A percentile compares a stretch with the other conserved stretches of the same genome.
These are phyloP conservation scores for Podaxis carcinomalis DNA, from an alignment of 768 basidiomycete genomes.

Conservation along the genomic window DNA sequence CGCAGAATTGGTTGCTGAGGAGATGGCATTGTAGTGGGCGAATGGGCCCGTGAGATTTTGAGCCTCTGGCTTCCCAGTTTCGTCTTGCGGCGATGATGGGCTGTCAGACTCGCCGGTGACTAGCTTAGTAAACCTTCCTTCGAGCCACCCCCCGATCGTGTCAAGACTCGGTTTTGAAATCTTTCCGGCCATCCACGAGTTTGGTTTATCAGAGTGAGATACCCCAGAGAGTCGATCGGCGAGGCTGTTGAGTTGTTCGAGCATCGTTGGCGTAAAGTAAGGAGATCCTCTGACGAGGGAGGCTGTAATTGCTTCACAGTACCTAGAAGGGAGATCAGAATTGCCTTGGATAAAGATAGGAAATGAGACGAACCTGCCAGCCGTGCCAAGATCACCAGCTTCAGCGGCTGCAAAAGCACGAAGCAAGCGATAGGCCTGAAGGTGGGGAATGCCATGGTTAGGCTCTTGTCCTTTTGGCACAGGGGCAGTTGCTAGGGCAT, in stretches of 20 bases:
- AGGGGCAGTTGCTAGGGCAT: constrained; percentile 75
- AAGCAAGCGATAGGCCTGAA: constrained; percentile 85
- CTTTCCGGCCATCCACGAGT: constrained; percentile 86
- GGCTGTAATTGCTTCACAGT: constrained; percentile 85
- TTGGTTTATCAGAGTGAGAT: constrained; percentile 68
- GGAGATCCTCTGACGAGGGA: constrained; percentile 60
- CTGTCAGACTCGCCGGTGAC: constrained; percentile 87
- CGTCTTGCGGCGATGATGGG: constrained; percentile 31
- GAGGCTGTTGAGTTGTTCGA: constrained; percentile 74
- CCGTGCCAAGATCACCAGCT: constrained; percentile 70
- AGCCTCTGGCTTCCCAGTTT: constrained; percentile 31
- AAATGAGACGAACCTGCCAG: constrained; percentile 58
- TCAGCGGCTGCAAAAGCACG: constrained; percentile 77
- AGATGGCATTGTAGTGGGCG: constrained; percentile 89
- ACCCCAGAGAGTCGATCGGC: constrained; percentile 74
- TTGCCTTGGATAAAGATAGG: neutral
- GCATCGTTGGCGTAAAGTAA: constrained; percentile 60
- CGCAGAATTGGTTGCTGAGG: constrained; percentile 71
- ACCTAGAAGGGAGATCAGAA: constrained; percentile 45
- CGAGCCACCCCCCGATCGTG: constrained; percentile 87
- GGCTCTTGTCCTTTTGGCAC: constrained; percentile 80
- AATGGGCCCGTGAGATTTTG: constrained; percentile 72
- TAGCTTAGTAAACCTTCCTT: constrained; percentile 88
- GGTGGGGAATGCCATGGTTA: constrained; percentile 76
- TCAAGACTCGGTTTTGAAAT: constrained; percentile 89